Base-by-base conservation (phyloP, 106 monocot species). In the Dendrobium huoshanense region DNA sequence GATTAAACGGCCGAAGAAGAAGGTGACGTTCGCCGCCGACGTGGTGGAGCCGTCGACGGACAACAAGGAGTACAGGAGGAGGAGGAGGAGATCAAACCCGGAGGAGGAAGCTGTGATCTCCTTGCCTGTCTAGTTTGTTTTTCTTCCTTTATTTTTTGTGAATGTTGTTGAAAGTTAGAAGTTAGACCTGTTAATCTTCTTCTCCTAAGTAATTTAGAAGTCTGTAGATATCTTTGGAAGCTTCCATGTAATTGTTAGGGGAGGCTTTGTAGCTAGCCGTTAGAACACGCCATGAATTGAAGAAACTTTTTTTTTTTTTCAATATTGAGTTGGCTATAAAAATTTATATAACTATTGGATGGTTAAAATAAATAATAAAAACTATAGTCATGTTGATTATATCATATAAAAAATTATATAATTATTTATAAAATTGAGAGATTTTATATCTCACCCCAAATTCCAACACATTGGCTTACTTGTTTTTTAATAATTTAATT, bases 21-120 rank as follows among this genome's bases (percentile, higher is more conserved):
- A 86, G 82, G 91, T 91, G 70, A 86, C 86, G 67, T 91, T 91
- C 73, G 88, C 91, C 19, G 86, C 68, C 7, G 91, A 91, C 64
- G 91, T 91, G 70, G 75, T 86, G 19, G 91, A 91, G 80, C 91
- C 91, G 7, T 88, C 91, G 20, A 84, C 86, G 11, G 81, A 88
- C 75, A 91, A 86, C 78, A 79, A 91, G 40, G 88, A 91, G 68
- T 91, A 86, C 40, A 70, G 88, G 48, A 78, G 82, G 78, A 76
- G 76, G 43, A 37, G 37, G 15, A 51, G 11, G 49, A 51, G 74
- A 75, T 75, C 74, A 2, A 22, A 43, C 43, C 74, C 44, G 1
- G 42, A 8, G 20, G 74, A 43, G 15, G 49, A 47, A 3, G 20
- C 10, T 42, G 20, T 20, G 42, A 74, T 44, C 20, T 5, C 42